A percentile compares a stretch with the other conserved stretches of the same genome.
Evolutionary conservation across 768 basidiomycete species (phyloP).

Genomic region (Polyporus arcularius): DNA sequence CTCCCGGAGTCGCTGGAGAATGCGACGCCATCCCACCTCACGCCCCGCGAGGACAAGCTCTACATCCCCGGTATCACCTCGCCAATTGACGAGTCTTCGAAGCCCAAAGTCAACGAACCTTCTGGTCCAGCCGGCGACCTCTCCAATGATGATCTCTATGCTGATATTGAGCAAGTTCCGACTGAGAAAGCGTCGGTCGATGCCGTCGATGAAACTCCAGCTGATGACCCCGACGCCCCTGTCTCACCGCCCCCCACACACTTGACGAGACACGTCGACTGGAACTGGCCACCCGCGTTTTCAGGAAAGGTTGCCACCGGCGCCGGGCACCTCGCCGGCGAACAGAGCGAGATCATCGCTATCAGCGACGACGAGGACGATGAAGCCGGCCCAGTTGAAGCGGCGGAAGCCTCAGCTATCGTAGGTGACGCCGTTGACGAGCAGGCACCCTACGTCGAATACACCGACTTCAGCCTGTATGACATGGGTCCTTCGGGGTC

Average conservation of each 20-base stretch:
- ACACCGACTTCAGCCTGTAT: conserved; percentile 11
- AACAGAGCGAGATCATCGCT: conserved; percentile 10
- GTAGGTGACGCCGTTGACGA: not conserved
- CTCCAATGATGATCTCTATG: conserved; percentile 1
- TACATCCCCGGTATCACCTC: conserved; percentile 20
- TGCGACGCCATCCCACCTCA: conserved; percentile 26
- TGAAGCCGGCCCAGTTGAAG: not conserved
- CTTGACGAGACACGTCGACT: conserved; percentile 30
- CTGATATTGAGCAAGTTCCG: not conserved
- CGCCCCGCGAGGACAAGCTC: conserved; percentile 18
- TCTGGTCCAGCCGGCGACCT: not conserved
- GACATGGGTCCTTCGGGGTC: not conserved
- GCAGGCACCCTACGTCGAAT: not conserved
- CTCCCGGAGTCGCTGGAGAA: not conserved
- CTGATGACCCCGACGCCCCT: not conserved
- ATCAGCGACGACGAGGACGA: conserved; percentile 19
- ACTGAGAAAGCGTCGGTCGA: not conserved
- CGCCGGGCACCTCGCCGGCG: conserved; percentile 22
- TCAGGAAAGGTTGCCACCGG: conserved; percentile 27
- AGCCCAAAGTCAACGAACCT: not conserved
- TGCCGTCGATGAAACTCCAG: not conserved
- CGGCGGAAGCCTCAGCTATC: no score
- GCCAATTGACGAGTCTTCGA: not conserved
- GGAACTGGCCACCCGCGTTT: conserved; percentile 40
- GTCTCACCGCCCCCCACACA: conserved; percentile 12